Evolutionary conservation across 768 basidiomycete genomes (phyloP).

Genomic region (Tricholoma sp.): DNA sequence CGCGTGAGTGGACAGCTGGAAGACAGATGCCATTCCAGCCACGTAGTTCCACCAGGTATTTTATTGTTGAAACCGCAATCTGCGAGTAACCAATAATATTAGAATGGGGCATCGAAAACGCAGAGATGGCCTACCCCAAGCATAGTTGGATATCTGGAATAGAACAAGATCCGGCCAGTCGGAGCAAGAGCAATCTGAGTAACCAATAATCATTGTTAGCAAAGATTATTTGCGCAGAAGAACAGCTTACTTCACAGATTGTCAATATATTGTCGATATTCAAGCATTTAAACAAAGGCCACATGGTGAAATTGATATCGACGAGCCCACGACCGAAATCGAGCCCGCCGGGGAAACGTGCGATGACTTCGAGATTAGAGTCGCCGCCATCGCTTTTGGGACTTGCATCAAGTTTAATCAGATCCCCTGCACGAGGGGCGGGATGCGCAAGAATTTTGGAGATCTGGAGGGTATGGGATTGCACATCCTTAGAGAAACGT

Average conservation of each 20-base stretch:
- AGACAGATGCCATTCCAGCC: conserved; percentile 91
- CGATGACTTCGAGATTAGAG: conserved; percentile 72
- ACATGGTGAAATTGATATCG: conserved; percentile 95
- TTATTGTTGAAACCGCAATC: conserved; percentile 88
- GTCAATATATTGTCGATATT: conserved; percentile 93
- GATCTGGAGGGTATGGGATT: conserved; percentile 87
- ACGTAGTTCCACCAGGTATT: conserved; percentile 87
- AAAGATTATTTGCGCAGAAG: background rate
- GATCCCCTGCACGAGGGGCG: conserved; percentile 81
- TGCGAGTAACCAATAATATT: conserved; percentile 19
- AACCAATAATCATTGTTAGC: conserved; percentile 34
- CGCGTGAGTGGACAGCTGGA: conserved; percentile 78
- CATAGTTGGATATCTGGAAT: conserved; percentile 87
- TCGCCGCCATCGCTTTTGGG: conserved; percentile 50
- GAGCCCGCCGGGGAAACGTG: conserved; percentile 88
- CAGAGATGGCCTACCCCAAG: conserved; percentile 55
- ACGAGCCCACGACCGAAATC: conserved; percentile 90
- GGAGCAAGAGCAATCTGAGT: conserved; percentile 78
- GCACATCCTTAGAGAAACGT: conserved; percentile 89
- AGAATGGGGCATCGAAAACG: background rate
- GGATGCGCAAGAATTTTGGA: conserved; percentile 85
- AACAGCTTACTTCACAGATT: conserved; percentile 68
- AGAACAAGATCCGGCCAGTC: conserved; percentile 82
- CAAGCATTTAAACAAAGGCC: conserved; percentile 91
- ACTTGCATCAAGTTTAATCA: conserved; percentile 83